Evolutionary conservation across 495 filamentous ascomycete species (phyloP), one percentile per base, ranked within the genome.

Genomic region (Penicillium maclennaniae): DNA sequence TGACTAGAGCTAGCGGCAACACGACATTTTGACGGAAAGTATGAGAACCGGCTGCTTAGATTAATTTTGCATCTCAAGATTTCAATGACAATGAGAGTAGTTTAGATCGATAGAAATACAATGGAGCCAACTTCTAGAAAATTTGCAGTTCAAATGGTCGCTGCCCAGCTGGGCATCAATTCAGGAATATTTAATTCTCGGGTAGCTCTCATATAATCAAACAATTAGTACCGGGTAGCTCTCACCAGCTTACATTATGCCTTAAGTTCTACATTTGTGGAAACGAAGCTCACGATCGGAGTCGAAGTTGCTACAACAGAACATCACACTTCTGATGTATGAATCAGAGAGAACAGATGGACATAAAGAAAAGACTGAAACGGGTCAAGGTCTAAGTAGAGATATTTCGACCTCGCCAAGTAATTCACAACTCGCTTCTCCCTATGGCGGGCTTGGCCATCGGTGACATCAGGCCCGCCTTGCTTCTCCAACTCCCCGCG

Each of bases 391-490:
- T 19, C 7, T 0, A 40, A 19, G 17, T 8, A n/a, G 3, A 41
- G 19, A 6, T n/a, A 20, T 17, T 1, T 27, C 6, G 20, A 14
- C 20, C 45, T 34, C 40, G 49, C 49, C 42, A 51, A 51, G 49
- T 45, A 34, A 34, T 34, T 34, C 31, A 12, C 48, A 23, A 16
- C 5, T 28, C 14, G 42, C 8, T 34, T 52, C 49, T 52, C n/a
- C n/a, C n/a, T n/a, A n/a, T 52, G 34, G n/a, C n/a, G 49, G 23
- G 2, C 23, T 23, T 23, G 23, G 23, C 49, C 27, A 34, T 20
- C 56, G 25, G 62, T 66, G 62, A 61, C 56, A 63, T 68, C 57
- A 64, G 45, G 31, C 43, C 47, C 47, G 47, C 51, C 23, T 36
- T 44, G 20, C 42, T 48, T 57, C 60, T 56, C 54, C 58, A 55